These are phyloP conservation scores for Pseudomonodictys pantanalensis DNA, from an alignment of 495 filamentous ascomycete species.

Conservation along the genomic window DNA sequence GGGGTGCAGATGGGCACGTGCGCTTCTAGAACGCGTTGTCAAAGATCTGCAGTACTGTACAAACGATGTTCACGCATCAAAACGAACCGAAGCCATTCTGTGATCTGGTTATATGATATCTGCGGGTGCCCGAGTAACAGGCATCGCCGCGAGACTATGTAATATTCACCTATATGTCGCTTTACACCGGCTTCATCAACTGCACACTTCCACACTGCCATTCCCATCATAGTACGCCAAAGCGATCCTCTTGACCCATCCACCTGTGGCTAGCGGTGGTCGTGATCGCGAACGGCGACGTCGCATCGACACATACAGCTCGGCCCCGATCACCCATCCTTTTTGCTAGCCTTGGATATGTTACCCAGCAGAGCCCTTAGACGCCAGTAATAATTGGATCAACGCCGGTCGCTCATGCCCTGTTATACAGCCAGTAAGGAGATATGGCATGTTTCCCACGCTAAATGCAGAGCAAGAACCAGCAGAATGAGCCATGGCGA, in stretches of 20 bases:
- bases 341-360: neutral
- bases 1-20: no score
- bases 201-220: no score
- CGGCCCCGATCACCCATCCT: neutral
- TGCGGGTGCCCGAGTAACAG: no score
- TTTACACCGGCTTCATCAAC: no score
- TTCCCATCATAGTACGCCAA: neutral
- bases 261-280: neutral
- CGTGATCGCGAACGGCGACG: neutral
- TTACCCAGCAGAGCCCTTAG: neutral
- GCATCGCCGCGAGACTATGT: no score
- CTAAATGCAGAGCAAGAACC: constrained; percentile 33
- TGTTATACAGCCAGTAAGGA: constrained; percentile 19
- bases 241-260: neutral
- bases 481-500: constrained; percentile 13
- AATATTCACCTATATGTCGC: no score
- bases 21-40: no score
- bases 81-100: no score
- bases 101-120: no score
- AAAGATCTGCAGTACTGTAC: no score
- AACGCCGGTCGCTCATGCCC: constrained; percentile 37
- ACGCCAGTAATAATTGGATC: constrained; percentile 2
- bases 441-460: constrained; percentile 21
- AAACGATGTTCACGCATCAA: no score
- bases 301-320: neutral